These are phyloP conservation scores for Termitomyces sp. DNA, from an alignment of 768 basidiomycete species.

Conservation along the genomic window DNA sequence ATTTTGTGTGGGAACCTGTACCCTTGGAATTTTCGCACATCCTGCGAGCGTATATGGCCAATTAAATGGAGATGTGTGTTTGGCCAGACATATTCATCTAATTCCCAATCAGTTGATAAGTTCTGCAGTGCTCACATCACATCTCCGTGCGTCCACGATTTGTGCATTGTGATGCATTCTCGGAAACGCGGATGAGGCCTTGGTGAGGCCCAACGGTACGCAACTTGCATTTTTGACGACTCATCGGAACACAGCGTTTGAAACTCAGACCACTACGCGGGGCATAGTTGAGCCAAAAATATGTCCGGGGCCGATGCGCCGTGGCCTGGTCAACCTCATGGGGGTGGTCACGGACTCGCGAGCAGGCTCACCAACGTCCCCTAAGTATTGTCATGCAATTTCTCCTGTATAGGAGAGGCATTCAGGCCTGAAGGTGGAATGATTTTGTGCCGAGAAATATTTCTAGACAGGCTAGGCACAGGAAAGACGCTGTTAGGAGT, in stretches of 20 bases:
- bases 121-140: neutral
- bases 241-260: neutral
- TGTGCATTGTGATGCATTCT: neutral
- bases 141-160: neutral
- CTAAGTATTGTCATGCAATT: neutral
- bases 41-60: neutral
- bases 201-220: no score
- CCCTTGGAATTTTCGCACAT: neutral
- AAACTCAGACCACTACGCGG: neutral
- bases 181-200: constrained; percentile 11
- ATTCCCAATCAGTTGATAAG: no score
- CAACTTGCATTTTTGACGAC: neutral
- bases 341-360: neutral
- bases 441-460: no score
- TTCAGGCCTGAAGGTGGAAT: no score
- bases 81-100: no score
- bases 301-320: neutral
- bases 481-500: neutral
- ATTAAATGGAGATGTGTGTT: neutral
- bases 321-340: neutral
- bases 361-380: neutral
- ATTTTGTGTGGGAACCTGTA: no score
- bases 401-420: neutral
- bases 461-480: no score
- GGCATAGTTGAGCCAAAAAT: neutral